A percentile compares a stretch with the other conserved stretches of the same genome.
phyloP scores from a whole-genome alignment of 495 filamentous ascomycete species.

The Penicillium mononematosum region DNA sequence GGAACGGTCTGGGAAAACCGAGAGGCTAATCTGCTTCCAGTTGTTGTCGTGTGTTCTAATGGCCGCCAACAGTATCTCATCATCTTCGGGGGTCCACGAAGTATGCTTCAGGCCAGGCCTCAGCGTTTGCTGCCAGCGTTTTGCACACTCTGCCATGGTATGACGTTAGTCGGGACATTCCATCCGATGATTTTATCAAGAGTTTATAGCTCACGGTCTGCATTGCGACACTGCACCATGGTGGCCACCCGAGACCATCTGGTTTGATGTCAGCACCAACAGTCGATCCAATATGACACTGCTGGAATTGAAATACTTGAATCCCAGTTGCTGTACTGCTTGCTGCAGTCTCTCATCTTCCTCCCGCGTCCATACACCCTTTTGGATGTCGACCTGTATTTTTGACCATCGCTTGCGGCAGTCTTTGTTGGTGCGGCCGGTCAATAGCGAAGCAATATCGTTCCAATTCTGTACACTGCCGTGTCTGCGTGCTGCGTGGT shows the following conservation, averaged over 20 bases:
- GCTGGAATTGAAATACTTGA: conserved; percentile 5
- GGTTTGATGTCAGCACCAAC: background rate
- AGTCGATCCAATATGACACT: too few species aligned
- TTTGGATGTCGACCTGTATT: conserved; percentile 11
- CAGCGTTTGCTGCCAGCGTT: conserved; percentile 27
- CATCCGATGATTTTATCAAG: too few species aligned
- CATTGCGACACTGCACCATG: conserved; percentile 25
- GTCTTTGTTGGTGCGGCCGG: conserved; percentile 29
- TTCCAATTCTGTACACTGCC: conserved; percentile 1
- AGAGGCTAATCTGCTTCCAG: conserved; percentile 21
- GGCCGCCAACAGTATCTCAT: conserved; percentile 11
- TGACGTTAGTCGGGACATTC: too few species aligned
- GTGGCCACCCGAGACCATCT: conserved; percentile 27
- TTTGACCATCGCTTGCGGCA: conserved; percentile 30
- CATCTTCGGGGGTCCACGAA: conserved; percentile 23
- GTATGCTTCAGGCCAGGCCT: conserved; percentile 23
- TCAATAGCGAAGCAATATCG: conserved; percentile 10
- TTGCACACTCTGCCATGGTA: conserved; percentile 27
- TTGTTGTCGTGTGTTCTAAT: conserved; percentile 12
- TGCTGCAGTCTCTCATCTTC: conserved; percentile 26
- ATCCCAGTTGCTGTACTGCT: conserved; percentile 20
- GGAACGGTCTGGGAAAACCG: conserved; percentile 18
- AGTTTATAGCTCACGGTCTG: conserved; percentile 20
- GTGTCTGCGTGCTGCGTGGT: too few species aligned
- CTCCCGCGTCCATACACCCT: conserved; percentile 22